These are phyloP conservation scores for Magnolia sinica DNA, from an alignment of 164 flowering plant species.

Conservation along the genomic window DNA sequence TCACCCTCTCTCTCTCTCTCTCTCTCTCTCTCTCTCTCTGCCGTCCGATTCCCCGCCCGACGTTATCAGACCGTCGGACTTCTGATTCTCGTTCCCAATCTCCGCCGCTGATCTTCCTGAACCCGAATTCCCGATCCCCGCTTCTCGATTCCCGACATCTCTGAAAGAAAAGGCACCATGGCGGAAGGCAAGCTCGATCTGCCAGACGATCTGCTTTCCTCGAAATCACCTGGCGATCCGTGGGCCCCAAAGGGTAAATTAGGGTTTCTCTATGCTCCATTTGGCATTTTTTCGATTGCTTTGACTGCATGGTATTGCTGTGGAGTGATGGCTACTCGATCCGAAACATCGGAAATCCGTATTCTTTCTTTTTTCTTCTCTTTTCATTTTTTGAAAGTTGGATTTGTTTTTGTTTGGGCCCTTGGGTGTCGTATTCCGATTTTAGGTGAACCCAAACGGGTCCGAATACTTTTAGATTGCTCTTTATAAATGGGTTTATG, in stretches of 20 bases:
- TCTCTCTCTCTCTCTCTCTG: too few species aligned
- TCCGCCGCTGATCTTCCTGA: background rate
- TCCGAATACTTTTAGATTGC: background rate
- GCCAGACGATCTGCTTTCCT: conserved; percentile 66
- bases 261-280: background rate
- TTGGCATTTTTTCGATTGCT: background rate
- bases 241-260: conserved; percentile 51
- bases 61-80: background rate
- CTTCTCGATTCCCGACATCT: background rate
- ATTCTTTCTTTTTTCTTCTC: background rate
- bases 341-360: background rate
- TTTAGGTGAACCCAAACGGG: background rate
- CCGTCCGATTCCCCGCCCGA: background rate
- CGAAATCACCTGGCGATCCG: conserved; percentile 44
- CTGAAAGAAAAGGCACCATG: conserved; percentile 28
- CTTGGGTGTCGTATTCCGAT: background rate
- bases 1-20: conserved; percentile 20
- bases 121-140: conserved; percentile 1
- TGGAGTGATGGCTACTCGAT: background rate
- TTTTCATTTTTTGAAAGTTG: background rate
- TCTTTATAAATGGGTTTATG: background rate
- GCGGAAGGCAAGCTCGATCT: conserved; percentile 66
- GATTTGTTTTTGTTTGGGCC: background rate
- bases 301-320: background rate
- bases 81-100: background rate